Base-by-base conservation (phyloP, 2,329 filamentous ascomycete species). In the Fusarium papillatum region DNA sequence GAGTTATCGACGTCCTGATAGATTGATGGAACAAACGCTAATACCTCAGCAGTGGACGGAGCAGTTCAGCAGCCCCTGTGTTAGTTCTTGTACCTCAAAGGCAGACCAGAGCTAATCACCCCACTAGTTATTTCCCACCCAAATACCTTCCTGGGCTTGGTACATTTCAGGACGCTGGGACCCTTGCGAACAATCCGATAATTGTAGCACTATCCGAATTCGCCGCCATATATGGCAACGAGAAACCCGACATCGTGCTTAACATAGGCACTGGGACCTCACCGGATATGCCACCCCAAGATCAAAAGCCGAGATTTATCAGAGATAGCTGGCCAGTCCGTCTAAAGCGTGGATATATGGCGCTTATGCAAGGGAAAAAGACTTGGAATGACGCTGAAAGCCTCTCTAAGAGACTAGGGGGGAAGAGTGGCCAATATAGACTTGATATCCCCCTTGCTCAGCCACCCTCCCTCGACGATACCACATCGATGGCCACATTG, bases 81-180 rank as follows among this genome's bases (percentile, higher is more conserved):
- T 69, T 31, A 64, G 66, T 38, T 46, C n/a, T 46, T 46, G n/a
- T 14, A 46, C n/a, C 41, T 46, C n/a, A n/a, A 41, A 22, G 19
- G 19, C 17, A 22, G 41, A 22, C 19, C 19, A 7, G 41, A 19
- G 41, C 41, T 46, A 46, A 46, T n/a, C n/a, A 19, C 41, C n/a
- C 38, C 38, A 17, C 38, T 26, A 69, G 66, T 2, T 69, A 69
- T 29, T 53, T n/a, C 17, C 48, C 31, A 65, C 48, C 60, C 7
- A 69, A 69, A 64, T 59, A 69, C 36, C 26, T 69, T 8, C 24
- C 48, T 13, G 66, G 66, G 26, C 59, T 69, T 31, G 60, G 66
- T 11, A 59, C 48, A n/a, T 59, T 69, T 13, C 66, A 69, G 29
- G 66, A 69, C 26, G 66, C 66, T 7, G 66, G 66, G 19, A 24